These are phyloP conservation scores for Dothideomycetes sp. DNA, from an alignment of 2,329 filamentous ascomycete genomes.

Conservation along the genomic window DNA sequence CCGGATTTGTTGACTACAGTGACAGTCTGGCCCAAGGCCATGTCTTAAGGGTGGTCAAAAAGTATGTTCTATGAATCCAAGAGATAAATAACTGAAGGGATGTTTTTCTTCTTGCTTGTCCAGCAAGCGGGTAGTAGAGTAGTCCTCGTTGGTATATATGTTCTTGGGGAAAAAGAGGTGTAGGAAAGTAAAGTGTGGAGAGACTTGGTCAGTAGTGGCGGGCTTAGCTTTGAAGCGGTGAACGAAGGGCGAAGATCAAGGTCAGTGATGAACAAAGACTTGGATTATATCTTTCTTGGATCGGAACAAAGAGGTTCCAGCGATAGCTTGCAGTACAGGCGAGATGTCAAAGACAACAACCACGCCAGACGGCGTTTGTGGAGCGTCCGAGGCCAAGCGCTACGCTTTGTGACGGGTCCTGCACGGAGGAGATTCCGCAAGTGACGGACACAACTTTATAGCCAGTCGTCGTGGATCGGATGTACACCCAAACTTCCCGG, in stretches of 20 bases:
- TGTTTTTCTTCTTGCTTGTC: slow-evolving; percentile 1
- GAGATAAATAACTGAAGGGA: background rate
- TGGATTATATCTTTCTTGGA: background rate
- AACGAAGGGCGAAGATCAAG: slow-evolving; percentile 4
- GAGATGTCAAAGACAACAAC: background rate
- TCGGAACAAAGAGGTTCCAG: background rate
- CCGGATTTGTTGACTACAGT: slow-evolving; percentile 86
- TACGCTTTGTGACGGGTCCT: background rate
- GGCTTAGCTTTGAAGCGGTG: slow-evolving; percentile 8
- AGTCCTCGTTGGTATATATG: slow-evolving; percentile 1
- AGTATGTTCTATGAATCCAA: background rate
- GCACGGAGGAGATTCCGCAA: no score
- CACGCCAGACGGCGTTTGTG: background rate
- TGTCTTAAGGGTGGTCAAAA: slow-evolving; percentile 1
- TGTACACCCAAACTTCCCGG: background rate
- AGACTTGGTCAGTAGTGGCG: slow-evolving; percentile 1
- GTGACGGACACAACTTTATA: background rate
- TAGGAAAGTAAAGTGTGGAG: background rate
- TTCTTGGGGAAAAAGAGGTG: background rate
- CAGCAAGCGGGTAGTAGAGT: slow-evolving; percentile 1
- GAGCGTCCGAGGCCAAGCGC: background rate
- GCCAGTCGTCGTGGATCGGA: background rate
- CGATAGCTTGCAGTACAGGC: background rate
- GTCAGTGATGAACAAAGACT: slow-evolving; percentile 7
- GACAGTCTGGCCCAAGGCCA: slow-evolving; percentile 55